These are phyloP conservation scores for Cordyceps sp. DNA, from an alignment of 2,329 filamentous ascomycete genomes.

Conservation along the genomic window DNA sequence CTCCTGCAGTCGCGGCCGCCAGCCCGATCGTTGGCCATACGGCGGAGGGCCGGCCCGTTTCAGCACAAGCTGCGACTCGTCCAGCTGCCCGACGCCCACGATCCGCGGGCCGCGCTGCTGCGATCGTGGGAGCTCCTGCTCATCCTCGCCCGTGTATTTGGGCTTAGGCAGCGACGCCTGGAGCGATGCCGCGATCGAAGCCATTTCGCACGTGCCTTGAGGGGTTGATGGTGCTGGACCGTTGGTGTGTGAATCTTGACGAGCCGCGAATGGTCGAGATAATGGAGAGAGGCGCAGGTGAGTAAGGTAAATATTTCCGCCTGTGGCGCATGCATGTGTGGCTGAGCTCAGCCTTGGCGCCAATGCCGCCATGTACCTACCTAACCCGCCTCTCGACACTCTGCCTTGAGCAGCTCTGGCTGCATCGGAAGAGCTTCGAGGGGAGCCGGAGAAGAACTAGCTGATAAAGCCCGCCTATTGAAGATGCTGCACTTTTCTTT, in stretches of 20 bases:
- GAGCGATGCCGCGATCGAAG: slow-evolving; percentile 54
- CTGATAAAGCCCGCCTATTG: too few relatives aligned
- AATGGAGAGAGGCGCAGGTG: not conserved
- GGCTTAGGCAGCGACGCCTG: slow-evolving; percentile 73
- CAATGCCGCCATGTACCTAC: too few relatives aligned
- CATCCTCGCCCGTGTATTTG: slow-evolving; percentile 79
- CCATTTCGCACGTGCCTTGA: slow-evolving; percentile 26
- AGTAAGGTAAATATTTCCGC: slow-evolving; percentile 1
- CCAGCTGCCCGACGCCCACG: slow-evolving; percentile 60
- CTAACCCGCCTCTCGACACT: too few relatives aligned
- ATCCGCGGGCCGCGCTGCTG: slow-evolving; percentile 71
- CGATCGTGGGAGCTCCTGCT: slow-evolving; percentile 55
- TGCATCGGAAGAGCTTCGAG: too few relatives aligned
- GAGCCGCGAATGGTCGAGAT: too few relatives aligned
- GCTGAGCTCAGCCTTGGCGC: slow-evolving; percentile 6
- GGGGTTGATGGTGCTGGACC: not conserved
- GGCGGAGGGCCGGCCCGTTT: slow-evolving; percentile 72
- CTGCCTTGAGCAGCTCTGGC: too few relatives aligned
- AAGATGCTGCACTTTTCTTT: too few relatives aligned
- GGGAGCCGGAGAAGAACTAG: too few relatives aligned
- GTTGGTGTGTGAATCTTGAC: too few relatives aligned
- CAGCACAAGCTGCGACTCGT: slow-evolving; percentile 73
- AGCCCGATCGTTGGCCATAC: slow-evolving; percentile 75
- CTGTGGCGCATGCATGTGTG: slow-evolving; percentile 11
- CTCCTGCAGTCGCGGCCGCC: slow-evolving; percentile 75